Conservation (phyloP, 306 rosid species). For the Clitoria ternatea region DNA sequence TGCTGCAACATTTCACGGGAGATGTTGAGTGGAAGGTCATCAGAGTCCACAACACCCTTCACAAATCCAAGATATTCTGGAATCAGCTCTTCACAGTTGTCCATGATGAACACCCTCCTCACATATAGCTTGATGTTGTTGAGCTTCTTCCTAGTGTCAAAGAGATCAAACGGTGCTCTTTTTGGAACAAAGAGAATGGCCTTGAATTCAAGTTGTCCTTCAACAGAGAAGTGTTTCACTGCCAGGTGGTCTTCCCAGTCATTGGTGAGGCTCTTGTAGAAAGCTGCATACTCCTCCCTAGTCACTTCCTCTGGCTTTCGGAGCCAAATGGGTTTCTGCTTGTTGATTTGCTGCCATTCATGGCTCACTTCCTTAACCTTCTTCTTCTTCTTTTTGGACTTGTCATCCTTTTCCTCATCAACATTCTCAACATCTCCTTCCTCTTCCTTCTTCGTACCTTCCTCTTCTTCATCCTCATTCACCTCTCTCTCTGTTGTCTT, state of each 20-base stretch:
- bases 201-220: constrained; percentile 60
- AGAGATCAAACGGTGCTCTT: constrained; percentile 60
- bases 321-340: constrained; percentile 64
- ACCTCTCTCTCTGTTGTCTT: constrained; percentile 60
- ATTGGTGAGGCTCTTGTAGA: constrained; percentile 64
- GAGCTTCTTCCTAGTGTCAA: constrained; percentile 54
- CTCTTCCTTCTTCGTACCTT: constrained; percentile 44
- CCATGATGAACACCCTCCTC: constrained; percentile 65
- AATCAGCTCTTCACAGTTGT: constrained; percentile 60
- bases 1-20: constrained; percentile 58
- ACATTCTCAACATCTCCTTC: constrained; percentile 48
- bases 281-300: constrained; percentile 54
- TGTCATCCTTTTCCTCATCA: constrained; percentile 43
- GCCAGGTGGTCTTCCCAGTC: constrained; percentile 71
- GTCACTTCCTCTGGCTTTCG: constrained; percentile 57
- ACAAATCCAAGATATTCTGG: constrained; percentile 59
- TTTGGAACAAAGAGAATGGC: constrained; percentile 53
- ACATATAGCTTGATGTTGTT: constrained; percentile 63
- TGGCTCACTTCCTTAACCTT: constrained; percentile 59
- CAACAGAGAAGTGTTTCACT: constrained; percentile 57
- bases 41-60: constrained; percentile 63
- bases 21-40: constrained; percentile 58
- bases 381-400: constrained; percentile 51
- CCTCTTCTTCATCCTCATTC: constrained; percentile 54
- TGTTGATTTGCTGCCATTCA: constrained; percentile 62